phyloP scores from a whole-genome alignment of 2,329 filamentous ascomycete genomes.

The Fusarium gaditjirri region DNA sequence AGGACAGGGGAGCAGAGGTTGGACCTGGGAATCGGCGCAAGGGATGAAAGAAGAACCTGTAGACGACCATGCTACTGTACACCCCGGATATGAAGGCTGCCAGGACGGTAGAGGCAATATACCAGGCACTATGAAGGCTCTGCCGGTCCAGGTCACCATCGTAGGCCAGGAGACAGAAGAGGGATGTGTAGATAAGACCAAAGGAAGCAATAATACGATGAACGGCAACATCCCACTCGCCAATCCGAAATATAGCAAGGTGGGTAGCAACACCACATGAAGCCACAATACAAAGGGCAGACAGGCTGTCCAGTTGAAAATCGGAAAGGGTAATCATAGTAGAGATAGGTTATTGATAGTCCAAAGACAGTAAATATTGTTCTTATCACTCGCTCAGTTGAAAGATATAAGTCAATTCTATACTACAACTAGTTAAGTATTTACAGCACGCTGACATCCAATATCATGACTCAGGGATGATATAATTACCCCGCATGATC shows the following conservation, averaged over 20 bases:
- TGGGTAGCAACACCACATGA: background rate
- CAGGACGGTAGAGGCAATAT: background rate
- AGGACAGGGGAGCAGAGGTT: background rate
- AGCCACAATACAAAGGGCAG: background rate
- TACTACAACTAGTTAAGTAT: background rate
- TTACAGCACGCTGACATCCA: background rate
- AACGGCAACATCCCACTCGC: background rate
- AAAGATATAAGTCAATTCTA: too few relatives aligned
- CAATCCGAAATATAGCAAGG: background rate
- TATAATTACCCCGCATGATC: background rate
- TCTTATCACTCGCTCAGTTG: accelerated
- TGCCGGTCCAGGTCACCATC: background rate
- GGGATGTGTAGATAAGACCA: background rate
- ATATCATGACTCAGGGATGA: background rate
- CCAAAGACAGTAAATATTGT: background rate
- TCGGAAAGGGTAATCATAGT: background rate
- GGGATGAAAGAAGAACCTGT: background rate
- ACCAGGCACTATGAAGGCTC: background rate
- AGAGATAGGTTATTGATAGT: background rate
- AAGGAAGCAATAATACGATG: background rate
- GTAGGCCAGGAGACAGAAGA: background rate
- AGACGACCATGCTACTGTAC: background rate
- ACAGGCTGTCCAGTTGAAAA: background rate
- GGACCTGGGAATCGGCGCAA: background rate
- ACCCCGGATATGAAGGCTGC: background rate